phyloP scores from a whole-genome alignment of 805 yeast species.

The Yamadazyma takamatsuzukensis region DNA sequence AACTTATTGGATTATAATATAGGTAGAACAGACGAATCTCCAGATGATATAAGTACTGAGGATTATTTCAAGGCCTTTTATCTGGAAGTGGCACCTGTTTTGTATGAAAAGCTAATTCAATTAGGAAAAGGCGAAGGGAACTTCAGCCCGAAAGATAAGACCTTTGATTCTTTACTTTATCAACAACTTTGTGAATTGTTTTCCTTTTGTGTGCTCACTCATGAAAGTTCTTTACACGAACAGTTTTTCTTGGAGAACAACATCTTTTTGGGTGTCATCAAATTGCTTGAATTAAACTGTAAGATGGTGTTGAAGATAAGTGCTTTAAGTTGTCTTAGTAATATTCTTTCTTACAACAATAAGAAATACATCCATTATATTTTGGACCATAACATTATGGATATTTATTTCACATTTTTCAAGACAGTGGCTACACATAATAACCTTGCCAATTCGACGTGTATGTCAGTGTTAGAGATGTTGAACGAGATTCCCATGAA shows the following conservation, averaged over 20 bases:
- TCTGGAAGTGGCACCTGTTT: conserved; percentile 51
- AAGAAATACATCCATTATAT: conserved; percentile 55
- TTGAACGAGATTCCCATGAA: conserved; percentile 23
- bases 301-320: conserved; percentile 58
- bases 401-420: conserved; percentile 47
- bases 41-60: conserved; percentile 31
- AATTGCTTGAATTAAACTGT: conserved; percentile 40
- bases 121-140: conserved; percentile 16
- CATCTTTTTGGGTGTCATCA: conserved; percentile 53
- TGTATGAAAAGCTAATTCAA: conserved; percentile 49
- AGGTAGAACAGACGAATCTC: conserved; percentile 17
- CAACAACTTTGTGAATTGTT: conserved; percentile 69
- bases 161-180: conserved; percentile 43
- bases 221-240: conserved; percentile 53
- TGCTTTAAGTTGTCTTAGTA: conserved; percentile 65
- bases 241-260: conserved; percentile 60
- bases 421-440: conserved; percentile 46
- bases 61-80: conserved; percentile 61
- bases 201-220: conserved; percentile 63
- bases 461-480: conserved; percentile 63
- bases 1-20: conserved; percentile 61
- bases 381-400: conserved; percentile 50
- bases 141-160: conserved; percentile 5
- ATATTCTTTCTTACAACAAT: conserved; percentile 60
- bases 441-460: conserved; percentile 69